A percentile compares a stretch with the other conserved stretches of the same genome.
These are phyloP conservation scores for Apiotrichum sp. DNA, from an alignment of 1,284 basidiomycete species.

Conservation along the genomic window DNA sequence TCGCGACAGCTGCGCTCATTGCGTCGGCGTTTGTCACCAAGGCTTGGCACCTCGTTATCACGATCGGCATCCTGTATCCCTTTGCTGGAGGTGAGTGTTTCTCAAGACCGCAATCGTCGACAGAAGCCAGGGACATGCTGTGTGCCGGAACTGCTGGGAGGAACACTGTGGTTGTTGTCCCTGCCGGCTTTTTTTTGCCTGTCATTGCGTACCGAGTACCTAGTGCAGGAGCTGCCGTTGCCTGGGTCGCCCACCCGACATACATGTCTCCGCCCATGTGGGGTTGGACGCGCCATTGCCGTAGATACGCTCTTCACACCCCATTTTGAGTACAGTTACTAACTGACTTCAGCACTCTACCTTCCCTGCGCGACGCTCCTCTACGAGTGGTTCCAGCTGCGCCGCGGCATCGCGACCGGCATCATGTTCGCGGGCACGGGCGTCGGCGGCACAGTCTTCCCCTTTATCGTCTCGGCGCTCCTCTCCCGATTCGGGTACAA, in stretches of 20 bases:
- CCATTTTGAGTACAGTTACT: too few species aligned
- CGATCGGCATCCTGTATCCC: conserved; percentile 41
- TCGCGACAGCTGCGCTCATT: conserved; percentile 25
- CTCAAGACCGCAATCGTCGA: too few species aligned
- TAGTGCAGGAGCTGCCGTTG: conserved; percentile 1
- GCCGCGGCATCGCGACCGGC: conserved; percentile 41
- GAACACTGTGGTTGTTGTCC: too few species aligned
- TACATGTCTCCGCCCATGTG: too few species aligned
- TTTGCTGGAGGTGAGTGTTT: conserved; percentile 24
- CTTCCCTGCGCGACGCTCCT: conserved; percentile 42
- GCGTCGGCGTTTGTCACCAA: conserved; percentile 32
- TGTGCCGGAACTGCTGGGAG: too few species aligned
- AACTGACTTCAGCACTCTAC: conserved; percentile 28
- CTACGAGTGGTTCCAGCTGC: conserved; percentile 43
- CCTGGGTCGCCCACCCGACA: too few species aligned
- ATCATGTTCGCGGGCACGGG: conserved; percentile 45
- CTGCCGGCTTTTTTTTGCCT: too few species aligned
- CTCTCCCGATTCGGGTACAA: conserved; percentile 42
- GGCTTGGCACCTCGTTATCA: conserved; percentile 41
- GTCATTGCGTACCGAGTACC: too few species aligned
- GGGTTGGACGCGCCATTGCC: too few species aligned
- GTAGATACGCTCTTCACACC: too few species aligned
- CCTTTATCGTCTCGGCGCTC: conserved; percentile 36
- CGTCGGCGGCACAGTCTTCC: conserved; percentile 42
- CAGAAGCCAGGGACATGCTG: too few species aligned